A percentile compares a stretch with the other conserved stretches of the same genome.
These are phyloP conservation scores for Phlegmacium glaucopus DNA, from an alignment of 768 basidiomycete genomes.

Conservation along the genomic window DNA sequence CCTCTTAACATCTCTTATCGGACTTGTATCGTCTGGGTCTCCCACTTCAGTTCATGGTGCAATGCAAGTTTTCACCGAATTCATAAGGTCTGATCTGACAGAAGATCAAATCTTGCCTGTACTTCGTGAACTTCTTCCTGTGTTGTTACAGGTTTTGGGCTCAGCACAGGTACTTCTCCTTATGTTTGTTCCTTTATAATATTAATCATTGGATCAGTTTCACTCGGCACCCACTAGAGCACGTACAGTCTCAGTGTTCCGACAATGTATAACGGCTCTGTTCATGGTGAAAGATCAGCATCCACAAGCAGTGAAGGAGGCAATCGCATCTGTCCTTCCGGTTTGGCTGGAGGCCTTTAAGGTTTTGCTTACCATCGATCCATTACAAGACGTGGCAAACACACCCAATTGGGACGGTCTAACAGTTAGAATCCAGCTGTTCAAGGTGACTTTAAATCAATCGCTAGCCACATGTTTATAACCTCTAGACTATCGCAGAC, in stretches of 20 bases:
- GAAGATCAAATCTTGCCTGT: constrained; percentile 95
- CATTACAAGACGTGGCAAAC: constrained; percentile 55
- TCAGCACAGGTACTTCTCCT: constrained; percentile 53
- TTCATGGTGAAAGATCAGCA: constrained; percentile 96
- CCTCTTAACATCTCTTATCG: constrained; percentile 72
- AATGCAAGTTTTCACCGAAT: constrained; percentile 94
- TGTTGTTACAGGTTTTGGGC: constrained; percentile 77
- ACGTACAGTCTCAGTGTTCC: constrained; percentile 82
- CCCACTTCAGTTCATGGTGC: constrained; percentile 86
- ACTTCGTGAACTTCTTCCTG: constrained; percentile 84
- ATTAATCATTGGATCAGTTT: constrained; percentile 6
- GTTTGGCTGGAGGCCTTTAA: constrained; percentile 92
- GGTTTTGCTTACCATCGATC: constrained; percentile 64
- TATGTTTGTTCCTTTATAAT: not conserved
- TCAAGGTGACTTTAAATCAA: constrained; percentile 52
- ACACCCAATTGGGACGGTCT: constrained; percentile 77
- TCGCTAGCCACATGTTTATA: not conserved
- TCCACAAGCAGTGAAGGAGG: constrained; percentile 82
- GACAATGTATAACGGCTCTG: constrained; percentile 83
- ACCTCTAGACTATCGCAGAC: constrained; percentile 44
- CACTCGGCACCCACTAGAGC: constrained; percentile 83
- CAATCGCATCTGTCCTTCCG: constrained; percentile 75
- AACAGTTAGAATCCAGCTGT: constrained; percentile 76
- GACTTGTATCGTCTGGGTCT: constrained; percentile 69
- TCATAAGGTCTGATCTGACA: constrained; percentile 87